Evolutionary conservation across 78 protist species (phyloP).

Genomic region (Guillardia theta): DNA sequence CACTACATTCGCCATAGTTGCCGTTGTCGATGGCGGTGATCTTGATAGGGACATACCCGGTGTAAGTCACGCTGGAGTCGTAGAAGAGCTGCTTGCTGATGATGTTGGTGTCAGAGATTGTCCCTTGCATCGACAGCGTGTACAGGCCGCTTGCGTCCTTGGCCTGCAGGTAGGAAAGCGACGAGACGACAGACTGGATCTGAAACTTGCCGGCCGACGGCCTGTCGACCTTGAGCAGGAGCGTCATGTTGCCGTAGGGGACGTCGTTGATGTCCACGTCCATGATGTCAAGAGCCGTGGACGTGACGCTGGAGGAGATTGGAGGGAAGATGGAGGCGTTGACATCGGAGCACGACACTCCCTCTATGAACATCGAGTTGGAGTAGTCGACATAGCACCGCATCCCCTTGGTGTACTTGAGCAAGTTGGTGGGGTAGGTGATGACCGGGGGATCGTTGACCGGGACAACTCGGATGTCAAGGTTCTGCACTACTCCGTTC

Average conservation of each 20-base stretch:
- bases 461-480: neutral
- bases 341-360: neutral
- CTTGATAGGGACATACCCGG: neutral
- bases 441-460: slow-evolving; percentile 1
- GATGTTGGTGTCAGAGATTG: neutral
- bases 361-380: neutral
- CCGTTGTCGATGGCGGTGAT: neutral
- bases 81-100: neutral
- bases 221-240: neutral
- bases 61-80: neutral
- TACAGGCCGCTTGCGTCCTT: neutral
- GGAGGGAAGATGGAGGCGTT: neutral
- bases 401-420: neutral
- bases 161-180: neutral
- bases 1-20: neutral
- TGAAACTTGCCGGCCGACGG: neutral
- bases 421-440: neutral
- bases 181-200: neutral
- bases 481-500: neutral
- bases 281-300: neutral
- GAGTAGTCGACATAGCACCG: neutral
- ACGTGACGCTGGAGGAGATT: neutral
- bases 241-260: neutral
- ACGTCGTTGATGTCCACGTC: neutral
- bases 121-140: neutral